Base-by-base conservation (phyloP, 2,329 filamentous ascomycete species). In the Fusarium multiceps region DNA sequence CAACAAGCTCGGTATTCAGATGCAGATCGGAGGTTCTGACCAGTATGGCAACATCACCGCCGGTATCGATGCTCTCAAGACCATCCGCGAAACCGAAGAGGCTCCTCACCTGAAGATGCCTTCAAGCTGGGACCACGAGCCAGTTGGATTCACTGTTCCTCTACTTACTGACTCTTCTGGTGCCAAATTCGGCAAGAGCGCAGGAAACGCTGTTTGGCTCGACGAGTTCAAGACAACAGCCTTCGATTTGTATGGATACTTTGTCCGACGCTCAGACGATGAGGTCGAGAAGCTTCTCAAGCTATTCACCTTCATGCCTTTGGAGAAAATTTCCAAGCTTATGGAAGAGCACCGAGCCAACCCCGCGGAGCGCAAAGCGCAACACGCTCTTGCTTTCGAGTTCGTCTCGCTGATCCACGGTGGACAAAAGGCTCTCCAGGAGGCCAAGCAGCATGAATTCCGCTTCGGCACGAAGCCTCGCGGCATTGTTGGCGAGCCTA, bases 21-120 rank as follows among this genome's bases (percentile, higher is more conserved):
- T 98, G 78, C 94, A 99, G 81, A 93, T 99, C 55, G 96, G 96
- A 61, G 96, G 96, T 41, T 94, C 94, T 9, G 96, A 99, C 78
- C 96, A 99, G 81, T 98, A 91, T 78, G 96, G 96, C 68, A 99
- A 99, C 80, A 98, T 99, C 70, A 87, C 97, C 28, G 90, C 94
- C 14, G 96, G 96, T 50, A 91, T 96, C 76, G 93, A 98, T 64
- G 88, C 92, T 4, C 87, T 98, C 74, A 95, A 94, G 79, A 85
- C 90, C 57, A 89, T 95, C 45, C 87, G 90, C 56, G 86, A 86
- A 43, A 82, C 80, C 49, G 85, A 90, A 63, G 82, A 86, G 34
- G 78, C 87, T 48, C 83, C 82, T 2, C 59, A 74, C 6, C 43
- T 72, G 34, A 78, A 71, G 69, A 77, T 86, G 49, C 82, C 84